Base-by-base conservation (phyloP, 768 basidiomycete species). In the Rubroboletus pulcherrimus region DNA sequence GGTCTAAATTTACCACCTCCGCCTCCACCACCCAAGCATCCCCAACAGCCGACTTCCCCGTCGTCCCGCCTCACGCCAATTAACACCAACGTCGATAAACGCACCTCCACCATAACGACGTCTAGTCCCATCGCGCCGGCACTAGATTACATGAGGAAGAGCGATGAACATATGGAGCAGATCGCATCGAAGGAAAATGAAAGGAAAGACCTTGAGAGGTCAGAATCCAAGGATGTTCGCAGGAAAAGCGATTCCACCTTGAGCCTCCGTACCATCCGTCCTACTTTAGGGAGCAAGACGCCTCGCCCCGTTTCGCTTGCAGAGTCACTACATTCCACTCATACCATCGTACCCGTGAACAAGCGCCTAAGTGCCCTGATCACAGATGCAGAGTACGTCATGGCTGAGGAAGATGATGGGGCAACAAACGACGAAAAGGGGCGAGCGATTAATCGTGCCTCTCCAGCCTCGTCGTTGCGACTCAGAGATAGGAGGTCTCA, bases 191-290 rank as follows among this genome's bases (percentile, higher is more conserved):
- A 64, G 56, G 68, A 65, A 59, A 66, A 56, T 34, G 65, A 63
- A 43, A 60, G 57, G 61, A 75, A 63, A 47, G 72, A 73, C 30
- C 53, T 60, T 29, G 73, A 71, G 43, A 62, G 73, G 66, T 63
- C 56, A 41, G 78, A 81, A 44, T 68, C 68, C 64, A 91, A 86
- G 74, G 89, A 91, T 59, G 76, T 78, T 33, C 87, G 89, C 86
- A 75, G 89, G 64, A 89, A 87, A 73, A 90, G 89, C 62, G 89
- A 92, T 70, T 85, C 89, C 7, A 90, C 88, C n/a, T 82, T 86
- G 66, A 86, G 87, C 63, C 84, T 86, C 65, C 81, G 81, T 58
- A 91, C 89, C 19, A 81, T 89, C 53, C 81, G 87, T 31, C 81
- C 84, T 35, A 66, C 70, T 15, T 75, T 81, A 12, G 77, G 76